phyloP scores from a whole-genome alignment of 2,329 filamentous ascomycete genomes.

The Monilinia fructigena region DNA sequence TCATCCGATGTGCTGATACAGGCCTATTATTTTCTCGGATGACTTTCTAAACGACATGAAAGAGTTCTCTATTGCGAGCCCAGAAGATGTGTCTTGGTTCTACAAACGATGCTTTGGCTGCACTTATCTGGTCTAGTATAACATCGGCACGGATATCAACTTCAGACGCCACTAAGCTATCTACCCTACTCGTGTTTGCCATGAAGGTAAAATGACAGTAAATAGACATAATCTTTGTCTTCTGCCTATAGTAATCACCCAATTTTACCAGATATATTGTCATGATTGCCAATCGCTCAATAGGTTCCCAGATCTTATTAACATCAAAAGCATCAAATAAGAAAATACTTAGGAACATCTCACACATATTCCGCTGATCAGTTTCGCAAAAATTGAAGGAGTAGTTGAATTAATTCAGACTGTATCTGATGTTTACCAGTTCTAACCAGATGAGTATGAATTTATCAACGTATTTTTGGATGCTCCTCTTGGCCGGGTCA shows the following conservation, averaged over 20 bases:
- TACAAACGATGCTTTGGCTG: conserved; percentile 19
- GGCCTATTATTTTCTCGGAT: conserved; percentile 15
- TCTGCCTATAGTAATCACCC: background rate
- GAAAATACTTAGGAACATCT: background rate
- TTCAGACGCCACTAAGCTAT: background rate
- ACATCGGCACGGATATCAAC: conserved; percentile 8
- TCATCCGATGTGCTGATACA: conserved; percentile 8
- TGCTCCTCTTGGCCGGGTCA: conserved; percentile 12
- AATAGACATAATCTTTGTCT: background rate
- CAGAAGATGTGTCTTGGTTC: conserved; percentile 3
- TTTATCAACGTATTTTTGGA: background rate
- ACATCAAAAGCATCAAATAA: background rate
- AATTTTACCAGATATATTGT: conserved; percentile 4
- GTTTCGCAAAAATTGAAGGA: conserved; percentile 2
- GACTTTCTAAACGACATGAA: conserved; percentile 8
- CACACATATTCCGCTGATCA: conserved; percentile 7
- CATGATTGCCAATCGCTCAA: background rate
- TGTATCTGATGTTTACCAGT: background rate
- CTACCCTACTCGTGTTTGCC: background rate
- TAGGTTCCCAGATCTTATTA: background rate
- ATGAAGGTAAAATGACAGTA: background rate
- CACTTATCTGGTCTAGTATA: conserved; percentile 9
- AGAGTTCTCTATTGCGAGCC: background rate
- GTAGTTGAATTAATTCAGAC: conserved; percentile 5
- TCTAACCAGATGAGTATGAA: background rate